Evolutionary conservation across 257 asterid genomes (phyloP).

Genomic region (Penstemon eatonii): DNA sequence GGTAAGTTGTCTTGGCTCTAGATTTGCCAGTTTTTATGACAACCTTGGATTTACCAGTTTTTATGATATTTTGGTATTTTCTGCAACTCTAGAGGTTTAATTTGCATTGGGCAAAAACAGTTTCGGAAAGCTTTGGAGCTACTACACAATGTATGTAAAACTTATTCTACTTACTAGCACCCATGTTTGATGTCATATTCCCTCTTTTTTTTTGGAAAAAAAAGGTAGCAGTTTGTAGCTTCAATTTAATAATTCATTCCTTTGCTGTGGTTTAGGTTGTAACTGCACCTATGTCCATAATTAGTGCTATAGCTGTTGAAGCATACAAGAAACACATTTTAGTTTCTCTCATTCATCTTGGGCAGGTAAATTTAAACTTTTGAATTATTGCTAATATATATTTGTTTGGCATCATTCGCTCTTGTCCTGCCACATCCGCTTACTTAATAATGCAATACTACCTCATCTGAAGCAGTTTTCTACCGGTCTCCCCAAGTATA

Average conservation of each 20-base stretch:
- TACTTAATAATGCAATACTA: constrained; percentile 9
- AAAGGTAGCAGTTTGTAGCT: neutral
- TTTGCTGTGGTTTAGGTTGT: constrained; percentile 61
- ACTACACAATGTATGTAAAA: constrained; percentile 67
- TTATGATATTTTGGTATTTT: constrained; percentile 24
- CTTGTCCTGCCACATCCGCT: constrained; percentile 1
- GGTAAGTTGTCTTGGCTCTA: constrained; percentile 49
- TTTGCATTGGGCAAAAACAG: constrained; percentile 90
- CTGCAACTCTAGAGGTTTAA: constrained; percentile 66
- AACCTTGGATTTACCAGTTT: too few species aligned
- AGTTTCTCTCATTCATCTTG: constrained; percentile 85
- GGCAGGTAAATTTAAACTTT: constrained; percentile 60
- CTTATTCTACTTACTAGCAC: constrained; percentile 15
- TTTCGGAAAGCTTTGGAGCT: constrained; percentile 86
- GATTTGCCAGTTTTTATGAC: too few species aligned
- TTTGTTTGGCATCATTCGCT: neutral
- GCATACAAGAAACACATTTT: constrained; percentile 90
- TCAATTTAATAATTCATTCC: constrained; percentile 10
- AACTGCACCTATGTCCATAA: constrained; percentile 84
- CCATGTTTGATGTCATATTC: neutral
- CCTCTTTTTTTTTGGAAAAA: too few species aligned
- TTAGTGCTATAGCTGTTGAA: constrained; percentile 89
- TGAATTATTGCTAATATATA: neutral
- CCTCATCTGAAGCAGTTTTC: constrained; percentile 62
- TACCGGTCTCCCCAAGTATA: constrained; percentile 74